Evolutionary conservation across 2,329 filamentous ascomycete genomes (phyloP), one percentile per base, ranked within the genome.

Genomic region (Colletotrichum sp.): DNA sequence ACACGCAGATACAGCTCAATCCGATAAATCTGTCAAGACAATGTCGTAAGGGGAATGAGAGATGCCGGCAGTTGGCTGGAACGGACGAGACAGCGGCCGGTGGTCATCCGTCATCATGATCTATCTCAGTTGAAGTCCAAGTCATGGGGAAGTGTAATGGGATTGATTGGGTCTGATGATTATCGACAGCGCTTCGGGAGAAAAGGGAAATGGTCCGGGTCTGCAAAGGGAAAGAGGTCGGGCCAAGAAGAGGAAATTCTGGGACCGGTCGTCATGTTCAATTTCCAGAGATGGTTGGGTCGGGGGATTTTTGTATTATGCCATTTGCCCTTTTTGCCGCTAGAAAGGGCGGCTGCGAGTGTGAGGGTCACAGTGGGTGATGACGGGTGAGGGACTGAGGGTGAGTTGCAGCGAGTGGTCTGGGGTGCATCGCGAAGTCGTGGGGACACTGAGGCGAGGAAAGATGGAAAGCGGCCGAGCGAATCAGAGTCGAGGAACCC

Each of bases 401-500:
- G 44, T 49, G 44, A 25, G 63, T 66, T 34, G 36, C 27, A 52
- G 44, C 8, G 44, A 52, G 44, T 52, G 44, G 44, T 44, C 63
- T 66, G 65, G 65, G 44, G 65, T 57, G 65, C 65, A 55, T 52
- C 39, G 15, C 52, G 34, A 34, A 25, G 22, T 59, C 11, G 19
- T 27, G 59, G 30, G 30, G 59, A 32, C 27, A 32, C 27, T 59
- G 27, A 22, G 27, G 22, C 27, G 52, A 57, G 55, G 27, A 30
- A 59, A n/a, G 44, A 65, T 22, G 29, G 32, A 29, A 29, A 49
- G 22, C 30, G 39, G 36, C 34, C 39, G 55, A 29, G 63, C 72
- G 74, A 76, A 76, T 76, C 74, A 76, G 44, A 65, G 59, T 36
- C 34, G 32, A 52, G 36, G 69, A 25, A 22, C 44, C 32, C 63